Evolutionary conservation across 352 stramenopile species (phyloP), one percentile per base, ranked within the genome.

Genomic region (Pythium phragmitis): DNA sequence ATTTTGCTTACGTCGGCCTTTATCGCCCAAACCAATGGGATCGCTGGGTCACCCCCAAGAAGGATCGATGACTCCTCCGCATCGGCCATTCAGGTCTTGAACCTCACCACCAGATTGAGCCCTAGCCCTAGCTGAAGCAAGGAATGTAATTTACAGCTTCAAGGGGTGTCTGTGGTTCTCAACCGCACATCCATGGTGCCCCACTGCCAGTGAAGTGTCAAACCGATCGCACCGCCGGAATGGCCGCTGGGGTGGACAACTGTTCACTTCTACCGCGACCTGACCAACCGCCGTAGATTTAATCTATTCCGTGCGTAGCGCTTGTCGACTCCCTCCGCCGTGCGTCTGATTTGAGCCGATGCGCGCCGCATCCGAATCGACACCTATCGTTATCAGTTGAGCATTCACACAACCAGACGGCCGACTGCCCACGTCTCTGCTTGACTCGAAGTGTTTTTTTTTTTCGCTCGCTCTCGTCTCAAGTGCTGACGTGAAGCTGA

Each of bases 31-130:
- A 58, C 68, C 63, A 62, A 51, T 48, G 33, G n/a, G 47, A 49
- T 63, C 63, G 53, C 66, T 53, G 60, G 57, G 62, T 34, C 46
- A 8, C 54, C 48, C 9, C 53, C 48, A 71, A 70, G 8, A 17
- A 9, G 8, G 16, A 39, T 2, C 28, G 66, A 74, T 76, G 70
- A 76, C 70, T 69, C 66, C 46, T 51, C 59, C 7, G 52, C 62
- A 69, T 74, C 45, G 67, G 45, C 66, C 63, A 17, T 37, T 49
- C 56, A 11, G 7, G 11, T 13, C 11, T 39, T 39, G 34, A 48
- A 72, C 57, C 52, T 65, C 67, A 78, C 71, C 71, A 78, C 71
- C 71, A 75, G 71, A 71, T 75, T 74, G 41, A 17, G 56, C 45
- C 71, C 65, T 65, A 70, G 13, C 68, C 57, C 61, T 67, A 57